These are phyloP conservation scores for Thielaviopsis ethacetica DNA, from an alignment of 2,329 filamentous ascomycete species.

Conservation along the genomic window DNA sequence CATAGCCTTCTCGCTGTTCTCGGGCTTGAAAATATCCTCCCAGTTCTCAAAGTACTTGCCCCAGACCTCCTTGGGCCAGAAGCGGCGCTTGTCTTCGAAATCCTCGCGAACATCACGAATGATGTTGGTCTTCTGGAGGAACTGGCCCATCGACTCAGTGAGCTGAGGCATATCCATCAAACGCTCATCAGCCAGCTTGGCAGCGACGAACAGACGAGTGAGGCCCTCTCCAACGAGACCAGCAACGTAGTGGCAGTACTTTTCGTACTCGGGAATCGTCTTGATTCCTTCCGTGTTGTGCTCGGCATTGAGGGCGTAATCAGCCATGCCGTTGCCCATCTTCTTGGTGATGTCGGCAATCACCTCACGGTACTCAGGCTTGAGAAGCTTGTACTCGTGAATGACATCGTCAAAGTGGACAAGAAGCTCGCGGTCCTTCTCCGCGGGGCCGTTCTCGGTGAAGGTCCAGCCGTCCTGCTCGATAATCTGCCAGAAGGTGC, in stretches of 20 bases:
- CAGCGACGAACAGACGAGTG: conserved; percentile 78
- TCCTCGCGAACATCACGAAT: conserved; percentile 92
- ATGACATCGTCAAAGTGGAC: conserved; percentile 85
- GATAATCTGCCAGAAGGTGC: conserved; percentile 64
- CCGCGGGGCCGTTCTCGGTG: conserved; percentile 66
- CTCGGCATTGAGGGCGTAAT: conserved; percentile 76
- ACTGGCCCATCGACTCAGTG: conserved; percentile 91
- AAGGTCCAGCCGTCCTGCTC: conserved; percentile 84
- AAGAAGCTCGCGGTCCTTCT: conserved; percentile 85
- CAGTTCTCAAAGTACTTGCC: conserved; percentile 83
- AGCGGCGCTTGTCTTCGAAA: conserved; percentile 68
- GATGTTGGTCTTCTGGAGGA: conserved; percentile 97
- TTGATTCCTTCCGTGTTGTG: conserved; percentile 65
- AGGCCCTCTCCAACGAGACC: conserved; percentile 91
- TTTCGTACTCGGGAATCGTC: conserved; percentile 76
- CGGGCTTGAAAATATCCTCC: conserved; percentile 74
- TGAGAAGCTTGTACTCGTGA: conserved; percentile 73
- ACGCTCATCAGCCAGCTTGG: conserved; percentile 70
- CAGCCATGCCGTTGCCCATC: conserved; percentile 98
- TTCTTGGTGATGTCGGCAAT: conserved; percentile 84
- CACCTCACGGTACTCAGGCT: conserved; percentile 67
- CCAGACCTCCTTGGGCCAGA: conserved; percentile 96
- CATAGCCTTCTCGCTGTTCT: conserved; percentile 60
- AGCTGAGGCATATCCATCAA: conserved; percentile 64
- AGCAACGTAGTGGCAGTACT: conserved; percentile 98